Conservation (phyloP, 1,284 basidiomycete genomes). For the Golubevia sp. region DNA sequence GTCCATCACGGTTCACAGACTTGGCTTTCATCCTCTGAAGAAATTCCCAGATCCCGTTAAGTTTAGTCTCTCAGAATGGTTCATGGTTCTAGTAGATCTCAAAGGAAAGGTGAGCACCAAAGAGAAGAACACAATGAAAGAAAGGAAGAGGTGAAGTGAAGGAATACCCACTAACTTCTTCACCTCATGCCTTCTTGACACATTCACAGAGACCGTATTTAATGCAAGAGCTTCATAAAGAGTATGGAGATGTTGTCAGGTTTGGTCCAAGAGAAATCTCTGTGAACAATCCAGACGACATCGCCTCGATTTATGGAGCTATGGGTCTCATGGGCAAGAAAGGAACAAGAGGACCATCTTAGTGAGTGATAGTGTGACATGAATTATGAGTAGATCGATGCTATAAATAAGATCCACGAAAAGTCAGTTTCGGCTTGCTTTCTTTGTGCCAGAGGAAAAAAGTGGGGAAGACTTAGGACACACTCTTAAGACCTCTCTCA, state of each 20-base stretch:
- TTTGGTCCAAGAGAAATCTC: constrained; percentile 24
- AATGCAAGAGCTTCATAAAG: constrained; percentile 15
- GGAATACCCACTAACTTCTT: neutral
- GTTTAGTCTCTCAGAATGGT: constrained; percentile 16
- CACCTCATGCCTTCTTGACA: neutral
- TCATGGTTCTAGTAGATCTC: constrained; percentile 15
- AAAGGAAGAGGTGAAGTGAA: no score
- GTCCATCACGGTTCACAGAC: constrained; percentile 22
- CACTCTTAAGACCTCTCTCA: no score
- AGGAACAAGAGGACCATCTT: constrained; percentile 25
- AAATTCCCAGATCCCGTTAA: constrained; percentile 20
- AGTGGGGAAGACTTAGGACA: no score
- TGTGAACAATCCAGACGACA: constrained; percentile 16
- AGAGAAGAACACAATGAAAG: no score
- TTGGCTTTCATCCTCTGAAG: constrained; percentile 23
- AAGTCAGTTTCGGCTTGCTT: no score
- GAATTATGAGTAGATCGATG: no score
- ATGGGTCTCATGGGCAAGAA: constrained; percentile 4
- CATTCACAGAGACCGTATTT: constrained; percentile 4
- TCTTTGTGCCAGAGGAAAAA: no score
- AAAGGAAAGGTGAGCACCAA: constrained; percentile 1
- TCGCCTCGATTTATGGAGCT: constrained; percentile 18
- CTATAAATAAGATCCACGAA: no score
- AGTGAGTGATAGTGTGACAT: no score
- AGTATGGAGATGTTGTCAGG: constrained; percentile 25